Conservation (phyloP, 2,329 filamentous ascomycete species). For the Amphichorda felina region DNA sequence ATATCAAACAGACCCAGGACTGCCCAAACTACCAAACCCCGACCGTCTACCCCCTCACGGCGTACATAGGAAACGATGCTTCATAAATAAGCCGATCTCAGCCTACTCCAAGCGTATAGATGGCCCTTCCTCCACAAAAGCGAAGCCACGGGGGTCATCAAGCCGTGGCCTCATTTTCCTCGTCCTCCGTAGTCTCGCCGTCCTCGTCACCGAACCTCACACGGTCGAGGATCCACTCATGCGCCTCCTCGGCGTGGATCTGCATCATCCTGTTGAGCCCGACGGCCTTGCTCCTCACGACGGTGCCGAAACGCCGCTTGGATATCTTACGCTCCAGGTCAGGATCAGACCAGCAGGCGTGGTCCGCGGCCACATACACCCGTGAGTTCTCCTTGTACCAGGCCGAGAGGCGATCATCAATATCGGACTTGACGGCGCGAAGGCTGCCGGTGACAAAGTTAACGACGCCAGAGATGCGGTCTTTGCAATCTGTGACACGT, state of each 20-base stretch:
- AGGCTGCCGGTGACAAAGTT: constrained; percentile 73
- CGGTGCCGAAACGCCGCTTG: constrained; percentile 48
- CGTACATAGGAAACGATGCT: too few species aligned
- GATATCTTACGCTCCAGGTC: constrained; percentile 46
- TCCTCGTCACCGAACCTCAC: constrained; percentile 8
- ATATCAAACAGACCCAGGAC: too few species aligned
- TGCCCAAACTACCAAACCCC: too few species aligned
- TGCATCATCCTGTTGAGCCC: constrained; percentile 46
- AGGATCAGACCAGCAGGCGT: constrained; percentile 62
- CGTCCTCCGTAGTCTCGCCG: constrained; percentile 1
- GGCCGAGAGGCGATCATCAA: constrained; percentile 55
- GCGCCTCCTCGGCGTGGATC: constrained; percentile 37
- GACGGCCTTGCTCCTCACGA: constrained; percentile 35
- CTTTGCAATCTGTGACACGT: constrained; percentile 43
- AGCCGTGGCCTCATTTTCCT: background rate
- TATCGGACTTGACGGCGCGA: constrained; percentile 67
- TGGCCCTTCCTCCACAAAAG: too few species aligned
- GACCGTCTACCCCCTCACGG: too few species aligned
- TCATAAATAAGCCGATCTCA: too few species aligned
- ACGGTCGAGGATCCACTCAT: constrained; percentile 36
- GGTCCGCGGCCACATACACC: constrained; percentile 65
- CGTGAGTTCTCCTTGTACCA: constrained; percentile 81
- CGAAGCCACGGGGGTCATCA: too few species aligned
- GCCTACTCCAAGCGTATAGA: too few species aligned
- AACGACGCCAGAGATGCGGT: constrained; percentile 58